Evolutionary conservation across 495 filamentous ascomycete species (phyloP).

Genomic region (Apiosordaria backusii): DNA sequence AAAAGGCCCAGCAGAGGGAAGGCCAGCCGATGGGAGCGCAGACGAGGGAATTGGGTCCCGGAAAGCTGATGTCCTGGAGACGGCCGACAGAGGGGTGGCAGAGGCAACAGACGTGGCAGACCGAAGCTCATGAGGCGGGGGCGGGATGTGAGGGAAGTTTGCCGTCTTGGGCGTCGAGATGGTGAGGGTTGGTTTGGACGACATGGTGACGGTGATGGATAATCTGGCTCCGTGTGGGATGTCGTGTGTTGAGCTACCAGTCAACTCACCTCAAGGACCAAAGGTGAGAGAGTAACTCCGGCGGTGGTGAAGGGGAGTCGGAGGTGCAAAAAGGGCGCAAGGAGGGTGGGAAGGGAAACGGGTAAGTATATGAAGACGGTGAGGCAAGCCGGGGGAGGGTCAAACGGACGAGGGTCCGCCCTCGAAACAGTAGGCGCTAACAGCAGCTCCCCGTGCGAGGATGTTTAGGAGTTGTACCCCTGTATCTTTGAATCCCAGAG

Average conservation of each 20-base stretch:
- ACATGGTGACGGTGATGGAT: slow-evolving; percentile 40
- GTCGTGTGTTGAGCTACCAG: slow-evolving; percentile 20
- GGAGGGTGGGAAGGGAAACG: slow-evolving; percentile 32
- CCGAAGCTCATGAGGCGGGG: slow-evolving; percentile 44
- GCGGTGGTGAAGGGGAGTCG: slow-evolving; percentile 29
- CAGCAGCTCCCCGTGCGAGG: slow-evolving; percentile 21
- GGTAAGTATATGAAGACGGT: slow-evolving; percentile 39
- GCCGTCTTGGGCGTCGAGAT: slow-evolving; percentile 73
- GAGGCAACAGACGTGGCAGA: slow-evolving; percentile 44
- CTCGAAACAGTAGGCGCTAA: slow-evolving; percentile 25
- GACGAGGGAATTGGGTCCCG: slow-evolving; percentile 30
- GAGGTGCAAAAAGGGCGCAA: slow-evolving; percentile 23
- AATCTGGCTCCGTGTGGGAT: neutral
- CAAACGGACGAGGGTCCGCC: slow-evolving; percentile 16
- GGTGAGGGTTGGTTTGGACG: slow-evolving; percentile 63
- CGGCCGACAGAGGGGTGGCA: slow-evolving; percentile 34
- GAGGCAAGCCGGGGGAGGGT: slow-evolving; percentile 24
- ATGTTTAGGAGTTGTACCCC: slow-evolving; percentile 24
- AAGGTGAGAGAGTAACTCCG: slow-evolving; percentile 31
- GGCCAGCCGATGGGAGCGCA: slow-evolving; percentile 33
- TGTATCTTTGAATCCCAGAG: slow-evolving; percentile 28
- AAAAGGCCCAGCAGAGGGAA: slow-evolving; percentile 35
- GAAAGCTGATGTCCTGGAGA: slow-evolving; percentile 34
- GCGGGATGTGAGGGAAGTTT: slow-evolving; percentile 76
- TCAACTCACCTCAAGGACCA: slow-evolving; percentile 32